These are phyloP conservation scores for Fusarium sp. DNA, from an alignment of 2,329 filamentous ascomycete species.

Conservation along the genomic window DNA sequence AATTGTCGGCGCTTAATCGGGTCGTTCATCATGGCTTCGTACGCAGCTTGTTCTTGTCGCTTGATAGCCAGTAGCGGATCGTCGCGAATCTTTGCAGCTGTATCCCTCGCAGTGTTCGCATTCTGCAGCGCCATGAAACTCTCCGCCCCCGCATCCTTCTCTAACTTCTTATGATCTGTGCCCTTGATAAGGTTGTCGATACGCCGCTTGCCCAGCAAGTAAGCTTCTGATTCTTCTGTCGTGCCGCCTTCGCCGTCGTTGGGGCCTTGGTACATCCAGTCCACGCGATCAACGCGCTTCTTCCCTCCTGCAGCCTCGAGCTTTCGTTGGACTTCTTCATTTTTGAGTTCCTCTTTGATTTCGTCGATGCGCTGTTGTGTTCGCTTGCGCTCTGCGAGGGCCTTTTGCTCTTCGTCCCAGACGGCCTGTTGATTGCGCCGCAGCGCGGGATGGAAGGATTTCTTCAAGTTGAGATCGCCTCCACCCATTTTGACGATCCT, in stretches of 20 bases:
- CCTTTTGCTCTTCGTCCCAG: conserved; percentile 91
- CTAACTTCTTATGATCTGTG: conserved; percentile 81
- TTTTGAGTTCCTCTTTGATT: conserved; percentile 89
- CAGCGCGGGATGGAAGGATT: conserved; percentile 92
- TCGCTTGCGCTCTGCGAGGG: conserved; percentile 92
- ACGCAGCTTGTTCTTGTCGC: conserved; percentile 85
- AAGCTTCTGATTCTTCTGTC: conserved; percentile 91
- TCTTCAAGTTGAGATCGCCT: conserved; percentile 94
- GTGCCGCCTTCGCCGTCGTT: conserved; percentile 79
- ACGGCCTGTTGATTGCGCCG: conserved; percentile 91
- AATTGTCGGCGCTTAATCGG: conserved; percentile 74
- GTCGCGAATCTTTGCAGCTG: conserved; percentile 84
- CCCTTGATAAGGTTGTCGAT: conserved; percentile 86
- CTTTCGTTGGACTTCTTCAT: conserved; percentile 90
- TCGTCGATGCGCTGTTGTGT: conserved; percentile 93
- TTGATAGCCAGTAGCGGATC: conserved; percentile 95
- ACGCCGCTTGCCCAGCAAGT: conserved; percentile 88
- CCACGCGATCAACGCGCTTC: conserved; percentile 83
- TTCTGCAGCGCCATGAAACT: conserved; percentile 70
- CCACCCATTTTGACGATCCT: conserved; percentile 76
- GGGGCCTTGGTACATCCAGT: conserved; percentile 98
- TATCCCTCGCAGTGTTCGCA: conserved; percentile 81
- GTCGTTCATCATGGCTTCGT: conserved; percentile 83
- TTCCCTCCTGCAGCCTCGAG: conserved; percentile 89
- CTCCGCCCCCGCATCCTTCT: conserved; percentile 75